Evolutionary conservation across 2,329 filamentous ascomycete species (phyloP), one percentile per base, ranked within the genome.

Genomic region (Beauveria scarabaeidicola): DNA sequence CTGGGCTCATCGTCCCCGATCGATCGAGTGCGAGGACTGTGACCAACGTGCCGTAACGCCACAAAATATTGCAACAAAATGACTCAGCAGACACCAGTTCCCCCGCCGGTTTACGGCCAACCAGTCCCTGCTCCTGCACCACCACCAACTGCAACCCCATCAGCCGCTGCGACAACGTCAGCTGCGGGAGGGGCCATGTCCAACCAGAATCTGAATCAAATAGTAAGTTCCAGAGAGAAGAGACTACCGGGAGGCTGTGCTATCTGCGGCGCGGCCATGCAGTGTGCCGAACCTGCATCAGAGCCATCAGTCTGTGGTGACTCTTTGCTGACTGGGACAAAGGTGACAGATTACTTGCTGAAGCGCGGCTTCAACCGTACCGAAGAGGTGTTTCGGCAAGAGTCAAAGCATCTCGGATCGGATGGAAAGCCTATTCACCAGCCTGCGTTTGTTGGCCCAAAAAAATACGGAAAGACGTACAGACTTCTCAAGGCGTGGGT

Each of bases 351-450:
- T 67, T 99, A 99, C 72, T 80, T 99, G 1, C 84, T 91, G 2
- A 99, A 99, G 73, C 92, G 97, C 65, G 94, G 94, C 0, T 99
- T 97, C 73, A 91, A 87, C 58, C 83, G 89, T 25, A 97, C 94
- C 1, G 94, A 99, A 73, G 90, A 93, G 21, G 90, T 94, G 70
- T 89, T 99, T 57, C 85, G 94, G 47, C 88, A 91, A 72, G 94
- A 99, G 73, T 96, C 92, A 1, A 86, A 89, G 25, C 86, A 91
- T 66, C 81, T 94, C 46, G 90, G 93, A 60, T 81, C 87, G 23
- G 90, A 91, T 70, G 92, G 91, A 9, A 84, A 88, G 61, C 90
- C 91, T 2, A 82, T 93, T 38, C 81, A 85, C 52, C 77, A 78
- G 56, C 83, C 84, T 19, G 88, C 91, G 62, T 88, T 91, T 46